These are phyloP conservation scores for Tanacetum coccineum DNA, from an alignment of 129 eudicot genomes.

Conservation along the genomic window DNA sequence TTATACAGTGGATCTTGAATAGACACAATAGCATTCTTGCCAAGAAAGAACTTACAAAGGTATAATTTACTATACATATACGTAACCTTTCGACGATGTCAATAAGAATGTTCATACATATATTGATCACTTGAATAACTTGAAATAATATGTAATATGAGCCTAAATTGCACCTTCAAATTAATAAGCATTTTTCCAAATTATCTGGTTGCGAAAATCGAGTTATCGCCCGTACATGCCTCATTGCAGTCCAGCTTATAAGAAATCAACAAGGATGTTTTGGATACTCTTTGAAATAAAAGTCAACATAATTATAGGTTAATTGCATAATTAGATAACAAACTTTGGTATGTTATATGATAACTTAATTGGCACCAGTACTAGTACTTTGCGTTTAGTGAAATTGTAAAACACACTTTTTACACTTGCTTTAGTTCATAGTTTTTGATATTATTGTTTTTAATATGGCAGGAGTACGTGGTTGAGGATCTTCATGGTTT, in stretches of 20 bases:
- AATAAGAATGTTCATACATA: neutral
- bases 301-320: neutral
- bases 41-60: slow-evolving; percentile 88
- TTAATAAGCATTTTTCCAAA: too few species aligned
- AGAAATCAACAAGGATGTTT: too few species aligned
- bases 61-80: slow-evolving; percentile 7
- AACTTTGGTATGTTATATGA: slow-evolving; percentile 2
- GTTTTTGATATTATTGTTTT: too few species aligned
- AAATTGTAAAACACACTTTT: neutral
- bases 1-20: slow-evolving; percentile 82
- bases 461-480: slow-evolving; percentile 54
- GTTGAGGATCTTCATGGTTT: slow-evolving; percentile 75
- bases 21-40: slow-evolving; percentile 90
- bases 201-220: too few species aligned
- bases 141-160: too few species aligned
- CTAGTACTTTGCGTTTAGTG: neutral
- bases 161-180: too few species aligned
- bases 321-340: too few species aligned
- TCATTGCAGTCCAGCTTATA: too few species aligned
- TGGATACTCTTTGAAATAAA: too few species aligned
- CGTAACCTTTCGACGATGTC: neutral
- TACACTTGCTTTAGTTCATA: neutral
- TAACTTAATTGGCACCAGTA: neutral
- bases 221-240: too few species aligned
- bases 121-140: neutral